A percentile compares a stretch with the other conserved stretches of the same genome.
Evolutionary conservation across 2,329 filamentous ascomycete genomes (phyloP).

Genomic region (Cladosporium sp.): DNA sequence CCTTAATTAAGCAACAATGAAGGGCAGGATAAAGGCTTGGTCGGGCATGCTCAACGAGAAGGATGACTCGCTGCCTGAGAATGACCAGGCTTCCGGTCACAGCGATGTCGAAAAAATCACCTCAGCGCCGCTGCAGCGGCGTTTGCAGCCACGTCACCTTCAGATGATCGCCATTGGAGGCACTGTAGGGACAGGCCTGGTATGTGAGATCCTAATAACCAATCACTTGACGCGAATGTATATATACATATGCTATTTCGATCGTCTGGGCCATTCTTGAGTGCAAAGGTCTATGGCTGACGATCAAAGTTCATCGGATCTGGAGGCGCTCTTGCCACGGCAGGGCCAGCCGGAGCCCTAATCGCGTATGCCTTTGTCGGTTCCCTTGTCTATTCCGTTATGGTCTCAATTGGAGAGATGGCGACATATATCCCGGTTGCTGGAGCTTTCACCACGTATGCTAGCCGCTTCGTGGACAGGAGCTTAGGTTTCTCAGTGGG

Average conservation of each 20-base stretch:
- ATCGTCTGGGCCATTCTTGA: background rate
- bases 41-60: background rate
- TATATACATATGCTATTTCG: background rate
- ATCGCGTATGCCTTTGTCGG: slow-evolving; percentile 43
- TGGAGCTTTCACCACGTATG: slow-evolving; percentile 50
- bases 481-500: slow-evolving; percentile 47
- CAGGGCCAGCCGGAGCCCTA: slow-evolving; percentile 42
- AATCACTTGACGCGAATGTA: background rate
- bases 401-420: slow-evolving; percentile 53
- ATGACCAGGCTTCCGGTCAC: background rate
- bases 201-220: background rate
- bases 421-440: slow-evolving; percentile 58
- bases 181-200: slow-evolving; percentile 7
- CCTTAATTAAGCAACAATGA: background rate
- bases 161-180: slow-evolving; percentile 36
- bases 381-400: slow-evolving; percentile 42
- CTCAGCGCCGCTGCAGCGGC: slow-evolving; percentile 31
- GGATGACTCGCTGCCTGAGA: background rate
- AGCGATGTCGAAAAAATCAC: slow-evolving; percentile 15
- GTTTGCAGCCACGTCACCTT: slow-evolving; percentile 32
- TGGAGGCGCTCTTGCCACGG: slow-evolving; percentile 34
- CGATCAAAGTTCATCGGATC: slow-evolving; percentile 30
- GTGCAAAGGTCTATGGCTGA: slow-evolving; percentile 4
- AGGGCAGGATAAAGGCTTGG: background rate
- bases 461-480: slow-evolving; percentile 42